phyloP scores from a whole-genome alignment of 805 yeast species.

The Nakazawaea ishiwadae region DNA sequence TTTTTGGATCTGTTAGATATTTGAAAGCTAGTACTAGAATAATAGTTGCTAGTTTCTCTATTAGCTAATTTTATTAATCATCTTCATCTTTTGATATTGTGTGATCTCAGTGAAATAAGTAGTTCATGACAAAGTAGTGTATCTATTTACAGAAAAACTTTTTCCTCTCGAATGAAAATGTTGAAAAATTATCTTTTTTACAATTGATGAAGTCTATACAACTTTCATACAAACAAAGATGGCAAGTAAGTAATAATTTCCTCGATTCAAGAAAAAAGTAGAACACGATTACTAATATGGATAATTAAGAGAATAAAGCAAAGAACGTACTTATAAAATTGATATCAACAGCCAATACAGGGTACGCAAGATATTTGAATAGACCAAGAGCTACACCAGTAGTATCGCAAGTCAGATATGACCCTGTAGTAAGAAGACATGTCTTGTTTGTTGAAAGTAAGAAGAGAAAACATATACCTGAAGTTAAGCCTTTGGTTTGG shows the following conservation, averaged over 20 bases:
- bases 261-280: no score
- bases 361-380: conserved; percentile 73
- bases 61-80: no score
- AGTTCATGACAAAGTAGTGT: no score
- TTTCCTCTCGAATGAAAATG: no score
- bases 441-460: conserved; percentile 86
- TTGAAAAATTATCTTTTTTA: no score
- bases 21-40: no score
- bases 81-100: no score
- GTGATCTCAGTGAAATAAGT: no score
- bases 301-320: conserved; percentile 42
- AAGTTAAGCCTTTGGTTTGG: conserved; percentile 43
- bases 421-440: conserved; percentile 85
- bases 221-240: background rate
- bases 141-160: no score
- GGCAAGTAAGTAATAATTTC: conserved; percentile 12
- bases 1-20: background rate
- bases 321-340: conserved; percentile 81
- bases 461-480: conserved; percentile 71
- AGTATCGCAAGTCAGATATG: conserved; percentile 80
- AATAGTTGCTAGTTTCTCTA: no score
- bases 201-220: background rate
- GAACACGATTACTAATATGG: no score
- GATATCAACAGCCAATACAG: conserved; percentile 87
- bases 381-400: conserved; percentile 79